Evolutionary conservation across 441 rosid species (phyloP).

Genomic region (Bocquillonia castaneifolia): DNA sequence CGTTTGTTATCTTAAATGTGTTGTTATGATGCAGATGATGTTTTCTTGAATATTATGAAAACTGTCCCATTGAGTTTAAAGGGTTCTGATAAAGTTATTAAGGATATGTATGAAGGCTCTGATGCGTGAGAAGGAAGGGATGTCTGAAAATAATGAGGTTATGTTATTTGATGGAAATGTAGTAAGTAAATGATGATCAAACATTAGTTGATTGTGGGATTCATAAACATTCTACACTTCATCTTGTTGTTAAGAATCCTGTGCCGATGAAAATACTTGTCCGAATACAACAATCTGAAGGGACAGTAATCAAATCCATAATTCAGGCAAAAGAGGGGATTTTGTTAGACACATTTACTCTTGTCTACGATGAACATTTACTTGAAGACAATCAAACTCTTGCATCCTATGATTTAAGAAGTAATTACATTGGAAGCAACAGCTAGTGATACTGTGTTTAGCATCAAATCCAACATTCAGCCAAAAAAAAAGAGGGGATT

Average conservation of each 20-base stretch:
- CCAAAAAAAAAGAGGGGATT: too few species aligned
- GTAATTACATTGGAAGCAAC: too few species aligned
- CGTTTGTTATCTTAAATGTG: too few species aligned
- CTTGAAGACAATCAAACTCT: conserved; percentile 30
- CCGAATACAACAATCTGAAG: conserved; percentile 19
- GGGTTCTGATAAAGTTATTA: too few species aligned
- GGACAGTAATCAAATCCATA: conserved; percentile 17
- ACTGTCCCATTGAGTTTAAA: too few species aligned
- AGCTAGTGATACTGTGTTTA: too few species aligned
- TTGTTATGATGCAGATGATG: too few species aligned
- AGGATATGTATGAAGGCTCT: conserved; percentile 29
- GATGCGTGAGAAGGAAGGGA: conserved; percentile 25
- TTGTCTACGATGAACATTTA: conserved; percentile 24
- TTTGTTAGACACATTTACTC: conserved; percentile 11
- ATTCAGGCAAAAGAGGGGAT: conserved; percentile 29
- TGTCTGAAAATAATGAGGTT: conserved; percentile 16
- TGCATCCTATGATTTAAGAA: conserved; percentile 19
- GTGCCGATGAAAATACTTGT: conserved; percentile 13
- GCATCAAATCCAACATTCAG: too few species aligned
- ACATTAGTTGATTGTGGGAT: conserved; percentile 23
- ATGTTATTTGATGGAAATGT: conserved; percentile 20
- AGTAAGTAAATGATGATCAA: conserved; percentile 20
- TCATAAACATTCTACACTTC: conserved; percentile 9
- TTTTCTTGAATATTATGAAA: too few species aligned
- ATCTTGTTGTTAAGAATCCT: conserved; percentile 11